Base-by-base conservation (phyloP, 192 early-diverging fungal species). In the Polychytrium aggregatum region DNA sequence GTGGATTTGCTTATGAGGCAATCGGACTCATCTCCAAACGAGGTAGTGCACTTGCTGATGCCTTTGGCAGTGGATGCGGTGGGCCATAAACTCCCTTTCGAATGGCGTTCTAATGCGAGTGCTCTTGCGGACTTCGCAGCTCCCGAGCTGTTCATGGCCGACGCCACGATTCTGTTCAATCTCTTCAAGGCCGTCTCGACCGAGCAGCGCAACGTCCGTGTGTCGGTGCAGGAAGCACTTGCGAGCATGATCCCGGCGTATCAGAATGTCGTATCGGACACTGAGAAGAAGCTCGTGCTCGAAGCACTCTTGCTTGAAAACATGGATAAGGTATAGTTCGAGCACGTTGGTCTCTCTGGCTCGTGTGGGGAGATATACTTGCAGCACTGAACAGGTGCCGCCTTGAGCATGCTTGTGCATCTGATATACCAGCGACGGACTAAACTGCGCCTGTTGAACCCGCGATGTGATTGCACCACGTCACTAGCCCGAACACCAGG, bases 1-100 rank as follows among this genome's bases (percentile, higher is more conserved):
- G 82, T 18, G 89, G 89, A 6, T 84, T 81, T 47, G 87, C 90
- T 0, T 97, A 87, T 60, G 84, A 89, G 28, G 83, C 87, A 1
- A 70, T 84, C 42, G 86, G 90, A 10, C 51, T 85, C 17, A 57
- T 97, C 13, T 77, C 78, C 0, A 82, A 78, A 45, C 71, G 82
- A 61, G 78, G 82, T 83, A 16, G 31, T 41, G 31, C 48, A 17
- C 44, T 30, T 47, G 33, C 22, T 41, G 35, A 13, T n/a, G 26
- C 37, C 7, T 44, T 14, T 24, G 18, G 24, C 20, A 0, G 1
- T 13, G 14, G 13, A 17, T 1, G 30, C 21, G 20, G 18, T 1
- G 35, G 30, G 31, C 37, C 36, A 50, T 20, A n/a, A 10, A 40
- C 18, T 16, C 25, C 25, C 42, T 42, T 10, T 42, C 42, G 39